These are phyloP conservation scores for Neopestalotiopsis sp. DNA, from an alignment of 2,329 filamentous ascomycete species.

Conservation along the genomic window DNA sequence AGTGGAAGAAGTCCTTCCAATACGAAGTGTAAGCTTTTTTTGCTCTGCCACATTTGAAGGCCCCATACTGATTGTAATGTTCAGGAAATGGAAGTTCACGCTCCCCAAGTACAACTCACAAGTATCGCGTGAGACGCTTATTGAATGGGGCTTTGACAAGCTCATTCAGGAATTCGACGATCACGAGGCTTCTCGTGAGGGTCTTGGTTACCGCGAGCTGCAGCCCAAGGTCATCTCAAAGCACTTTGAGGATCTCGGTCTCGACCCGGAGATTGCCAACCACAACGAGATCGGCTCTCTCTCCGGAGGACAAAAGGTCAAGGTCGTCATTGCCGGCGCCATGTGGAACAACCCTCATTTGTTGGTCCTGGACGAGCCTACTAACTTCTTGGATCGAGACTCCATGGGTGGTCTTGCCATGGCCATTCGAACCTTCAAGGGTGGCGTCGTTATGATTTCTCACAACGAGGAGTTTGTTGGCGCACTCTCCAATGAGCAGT, in stretches of 20 bases:
- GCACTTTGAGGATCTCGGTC: constrained; percentile 95
- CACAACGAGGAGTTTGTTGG: constrained; percentile 99
- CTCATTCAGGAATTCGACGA: constrained; percentile 98
- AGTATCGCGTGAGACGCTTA: constrained; percentile 89
- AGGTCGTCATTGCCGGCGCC: constrained; percentile 93
- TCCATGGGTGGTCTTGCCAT: constrained; percentile 96
- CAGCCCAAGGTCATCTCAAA: constrained; percentile 94
- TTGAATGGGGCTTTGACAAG: constrained; percentile 88
- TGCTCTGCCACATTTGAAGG: neutral
- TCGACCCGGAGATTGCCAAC: constrained; percentile 97
- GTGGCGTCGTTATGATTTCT: constrained; percentile 98
- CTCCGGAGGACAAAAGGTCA: constrained; percentile 97
- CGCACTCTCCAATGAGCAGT: constrained; percentile 93
- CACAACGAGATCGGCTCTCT: constrained; percentile 98
- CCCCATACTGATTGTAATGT: constrained; percentile 32
- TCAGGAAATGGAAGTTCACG: constrained; percentile 85
- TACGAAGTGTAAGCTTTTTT: constrained; percentile 79
- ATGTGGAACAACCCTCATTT: constrained; percentile 99
- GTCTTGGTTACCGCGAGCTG: constrained; percentile 92
- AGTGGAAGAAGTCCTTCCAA: constrained; percentile 99
- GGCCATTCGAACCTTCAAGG: constrained; percentile 97
- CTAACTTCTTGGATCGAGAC: constrained; percentile 98
- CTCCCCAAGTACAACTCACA: constrained; percentile 93
- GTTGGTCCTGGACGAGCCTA: constrained; percentile 96
- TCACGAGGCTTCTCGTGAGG: constrained; percentile 97